Evolutionary conservation across 2,329 filamentous ascomycete genomes (phyloP), one percentile per base, ranked within the genome.

Genomic region (Teratosphaeria destructans): DNA sequence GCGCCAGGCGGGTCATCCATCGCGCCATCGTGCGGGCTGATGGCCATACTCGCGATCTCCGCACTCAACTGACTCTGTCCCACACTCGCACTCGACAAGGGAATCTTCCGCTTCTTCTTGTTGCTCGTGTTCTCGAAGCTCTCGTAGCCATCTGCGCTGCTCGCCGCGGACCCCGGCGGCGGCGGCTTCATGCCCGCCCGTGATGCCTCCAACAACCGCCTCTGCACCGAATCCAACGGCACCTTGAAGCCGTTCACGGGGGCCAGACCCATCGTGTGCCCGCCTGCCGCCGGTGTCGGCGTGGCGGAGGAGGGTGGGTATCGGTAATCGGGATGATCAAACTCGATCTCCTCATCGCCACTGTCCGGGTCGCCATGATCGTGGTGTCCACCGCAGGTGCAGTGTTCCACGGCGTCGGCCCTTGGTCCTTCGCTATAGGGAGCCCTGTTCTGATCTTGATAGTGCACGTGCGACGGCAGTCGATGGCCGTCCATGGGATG

Each of bases 31-130:
- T 47, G 49, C 53, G 78, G 76, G 59, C 73, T 73, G 55, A 87
- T 78, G 53, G 82, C 83, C 80, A 87, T 82, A 66, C 79, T 83
- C 49, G 84, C 82, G 73, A 88, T 78, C 65, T 88, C 85, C 32
- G 82, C 80, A 16, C 84, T 84, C 57, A 88, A 74, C 59, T 78
- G 77, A 64, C 79, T 78, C 63, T 85, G 79, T 69, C 85, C 82
- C 63, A 79, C 75, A 58, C 77, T 82, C 67, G 89, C 88, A 19
- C 89, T 88, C 10, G 90, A 90, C 0, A 91, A 91, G 0, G 94
- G 94, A 43, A 99, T 97, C 76, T 99, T 99, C 66, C 94, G 84
- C 75, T 99, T 97, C 79, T 97, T 99, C 76, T 99, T 99, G 73
- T 99, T 99, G 74, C 96, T 97, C 39, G 90, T 95, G 69, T 97